These are phyloP conservation scores for Botryotinia convoluta DNA, from an alignment of 2,329 filamentous ascomycete species.

Conservation along the genomic window DNA sequence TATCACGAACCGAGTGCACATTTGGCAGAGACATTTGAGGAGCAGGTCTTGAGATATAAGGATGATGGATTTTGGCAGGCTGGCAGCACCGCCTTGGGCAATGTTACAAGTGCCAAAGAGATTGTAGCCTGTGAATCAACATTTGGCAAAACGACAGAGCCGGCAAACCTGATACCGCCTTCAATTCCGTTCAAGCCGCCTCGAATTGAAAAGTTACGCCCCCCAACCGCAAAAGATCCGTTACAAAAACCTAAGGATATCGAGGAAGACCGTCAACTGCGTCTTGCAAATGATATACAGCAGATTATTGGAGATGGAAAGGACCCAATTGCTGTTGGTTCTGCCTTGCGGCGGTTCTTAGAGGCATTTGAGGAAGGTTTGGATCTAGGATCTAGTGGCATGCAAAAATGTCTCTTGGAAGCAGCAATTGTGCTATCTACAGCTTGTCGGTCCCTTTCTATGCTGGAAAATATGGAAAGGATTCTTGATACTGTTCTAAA, in stretches of 20 bases:
- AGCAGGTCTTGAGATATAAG: conserved; percentile 24
- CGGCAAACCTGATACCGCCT: neutral
- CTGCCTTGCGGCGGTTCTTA: conserved; percentile 28
- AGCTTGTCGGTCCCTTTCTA: conserved; percentile 21
- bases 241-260: neutral
- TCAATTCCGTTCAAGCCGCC: neutral
- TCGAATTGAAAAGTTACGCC: neutral
- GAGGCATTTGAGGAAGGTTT: conserved; percentile 32
- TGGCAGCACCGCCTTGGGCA: neutral
- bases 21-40: conserved; percentile 30
- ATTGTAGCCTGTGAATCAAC: neutral
- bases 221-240: neutral
- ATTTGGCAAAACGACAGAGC: neutral
- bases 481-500: conserved; percentile 29
- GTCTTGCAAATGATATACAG: conserved; percentile 29
- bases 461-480: conserved; percentile 24
- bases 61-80: conserved; percentile 15
- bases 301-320: conserved; percentile 23
- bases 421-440: conserved; percentile 25
- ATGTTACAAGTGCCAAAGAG: neutral
- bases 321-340: conserved; percentile 23
- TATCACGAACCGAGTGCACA: conserved; percentile 40
- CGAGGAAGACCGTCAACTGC: conserved; percentile 23
- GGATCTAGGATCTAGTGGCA: conserved; percentile 15
- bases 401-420: conserved; percentile 25